A percentile compares a stretch with the other conserved stretches of the same genome.
phyloP scores from a whole-genome alignment of 2,329 filamentous ascomycete species.

The Aspergillus neotritici region DNA sequence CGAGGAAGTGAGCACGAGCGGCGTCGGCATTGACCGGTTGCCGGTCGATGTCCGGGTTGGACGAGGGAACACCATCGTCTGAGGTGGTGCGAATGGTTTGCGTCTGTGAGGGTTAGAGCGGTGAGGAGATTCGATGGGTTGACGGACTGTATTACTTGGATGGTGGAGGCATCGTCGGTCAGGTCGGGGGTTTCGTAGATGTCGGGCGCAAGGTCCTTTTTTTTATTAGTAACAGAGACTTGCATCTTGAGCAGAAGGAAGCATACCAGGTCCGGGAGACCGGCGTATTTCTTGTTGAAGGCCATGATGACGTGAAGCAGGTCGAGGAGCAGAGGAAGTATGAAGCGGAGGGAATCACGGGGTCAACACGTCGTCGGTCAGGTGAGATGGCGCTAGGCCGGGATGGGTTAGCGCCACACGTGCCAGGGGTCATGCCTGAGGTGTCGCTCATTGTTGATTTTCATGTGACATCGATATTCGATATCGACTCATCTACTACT shows the following conservation, averaged over 20 bases:
- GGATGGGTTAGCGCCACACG: neutral
- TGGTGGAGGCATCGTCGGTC: constrained; percentile 81
- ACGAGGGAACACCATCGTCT: constrained; percentile 52
- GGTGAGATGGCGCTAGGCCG: constrained; percentile 6
- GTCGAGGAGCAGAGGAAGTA: constrained; percentile 9
- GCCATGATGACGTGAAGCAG: constrained; percentile 51
- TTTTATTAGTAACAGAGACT: neutral
- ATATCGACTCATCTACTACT: too few species aligned
- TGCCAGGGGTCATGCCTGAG: neutral
- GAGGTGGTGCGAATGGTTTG: constrained; percentile 52
- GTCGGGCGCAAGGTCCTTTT: constrained; percentile 81
- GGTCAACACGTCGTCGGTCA: constrained; percentile 3
- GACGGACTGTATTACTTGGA: constrained; percentile 62
- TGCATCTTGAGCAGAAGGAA: neutral
- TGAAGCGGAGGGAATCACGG: neutral
- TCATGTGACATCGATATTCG: too few species aligned
- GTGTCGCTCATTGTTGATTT: too few species aligned
- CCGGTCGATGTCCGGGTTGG: constrained; percentile 62
- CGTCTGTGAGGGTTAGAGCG: constrained; percentile 48
- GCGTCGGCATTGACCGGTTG: constrained; percentile 69
- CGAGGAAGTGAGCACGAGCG: constrained; percentile 73
- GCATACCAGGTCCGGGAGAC: constrained; percentile 69
- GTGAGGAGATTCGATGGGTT: constrained; percentile 12
- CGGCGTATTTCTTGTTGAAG: constrained; percentile 74
- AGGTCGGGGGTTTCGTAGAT: constrained; percentile 95